Evolutionary conservation across 768 basidiomycete genomes (phyloP), one percentile per base, ranked within the genome.

Genomic region (Mycena rebaudengoi): DNA sequence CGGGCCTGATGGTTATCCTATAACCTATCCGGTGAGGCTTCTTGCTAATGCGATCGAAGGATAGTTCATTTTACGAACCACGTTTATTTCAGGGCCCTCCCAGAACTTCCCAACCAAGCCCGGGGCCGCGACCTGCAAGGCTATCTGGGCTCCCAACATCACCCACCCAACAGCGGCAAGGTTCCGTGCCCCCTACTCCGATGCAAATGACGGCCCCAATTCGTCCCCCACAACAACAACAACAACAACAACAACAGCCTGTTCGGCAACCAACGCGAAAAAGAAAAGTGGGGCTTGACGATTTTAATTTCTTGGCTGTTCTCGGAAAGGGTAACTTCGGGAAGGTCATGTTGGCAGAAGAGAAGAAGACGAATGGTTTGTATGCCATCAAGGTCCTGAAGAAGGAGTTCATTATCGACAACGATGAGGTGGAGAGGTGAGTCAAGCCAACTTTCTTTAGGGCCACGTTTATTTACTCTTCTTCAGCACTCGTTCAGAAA

Each of bases 341-440:
- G 59, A 99, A 99, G 77, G 98, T 99, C 78, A 99, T 99, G 98
- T 81, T 99, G 62, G 98, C 98, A 11, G 98, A 99, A 78, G 98
- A 99, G 84, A 99, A 99, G 87, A 89, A 85, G 76, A 86, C 89
- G 51, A 94, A 88, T 69, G 88, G 86, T 51, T 78, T 99, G 58
- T 99, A 92, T 74, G 98, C 98, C n/a, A 98, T 99, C 83, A 99
- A 99, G 79, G 98, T 99, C n/a, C 75, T 99, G 75, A 99, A 99
- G 86, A 99, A 99, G 75, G 98, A 99, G 79, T 99, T 99, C 74
- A 99, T 99, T 76, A 99, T 99, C 71, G 98, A 99, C 76, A 99
- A 99, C 65, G 98, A 99, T 77, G 98, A 99, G 83, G 96, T 99
- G 4, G 98, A 99, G 79, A 98, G 96, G 97, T 97, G 69, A 58